Conservation (phyloP, 1,139 yeast species). For the Pneumocystis murina region DNA sequence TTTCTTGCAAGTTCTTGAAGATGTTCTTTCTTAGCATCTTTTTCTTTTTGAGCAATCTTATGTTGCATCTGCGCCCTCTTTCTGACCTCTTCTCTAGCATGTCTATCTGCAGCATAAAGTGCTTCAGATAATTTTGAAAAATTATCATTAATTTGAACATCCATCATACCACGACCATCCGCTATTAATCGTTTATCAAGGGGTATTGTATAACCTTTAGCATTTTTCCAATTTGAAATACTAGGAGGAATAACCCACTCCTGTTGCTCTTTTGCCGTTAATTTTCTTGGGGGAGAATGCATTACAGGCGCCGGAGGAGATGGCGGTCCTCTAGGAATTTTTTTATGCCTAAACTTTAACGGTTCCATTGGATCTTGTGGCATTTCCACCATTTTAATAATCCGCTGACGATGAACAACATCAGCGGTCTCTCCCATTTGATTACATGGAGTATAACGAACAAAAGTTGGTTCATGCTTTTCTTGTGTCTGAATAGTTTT, state of each 20-base stretch:
- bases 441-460: constrained; percentile 36
- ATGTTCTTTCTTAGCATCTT: constrained; percentile 44
- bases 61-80: constrained; percentile 43
- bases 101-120: constrained; percentile 54
- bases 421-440: constrained; percentile 23
- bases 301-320: constrained; percentile 49
- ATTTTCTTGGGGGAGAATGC: constrained; percentile 36
- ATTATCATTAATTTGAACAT: constrained; percentile 39
- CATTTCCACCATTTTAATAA: constrained; percentile 42
- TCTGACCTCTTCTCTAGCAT: constrained; percentile 57
- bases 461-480: constrained; percentile 28
- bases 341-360: constrained; percentile 57
- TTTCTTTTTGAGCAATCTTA: constrained; percentile 41
- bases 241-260: constrained; percentile 87
- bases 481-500: constrained; percentile 19
- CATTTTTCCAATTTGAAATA: constrained; percentile 90
- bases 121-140: constrained; percentile 57
- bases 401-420: constrained; percentile 25
- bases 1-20: constrained; percentile 44
- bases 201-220: constrained; percentile 75
- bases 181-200: constrained; percentile 64
- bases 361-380: constrained; percentile 81
- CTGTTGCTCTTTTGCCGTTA: constrained; percentile 63
- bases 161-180: constrained; percentile 31
- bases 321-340: constrained; percentile 39